Conservation (phyloP, 1,139 yeast genomes). For the Yamadazyma buinensis region DNA sequence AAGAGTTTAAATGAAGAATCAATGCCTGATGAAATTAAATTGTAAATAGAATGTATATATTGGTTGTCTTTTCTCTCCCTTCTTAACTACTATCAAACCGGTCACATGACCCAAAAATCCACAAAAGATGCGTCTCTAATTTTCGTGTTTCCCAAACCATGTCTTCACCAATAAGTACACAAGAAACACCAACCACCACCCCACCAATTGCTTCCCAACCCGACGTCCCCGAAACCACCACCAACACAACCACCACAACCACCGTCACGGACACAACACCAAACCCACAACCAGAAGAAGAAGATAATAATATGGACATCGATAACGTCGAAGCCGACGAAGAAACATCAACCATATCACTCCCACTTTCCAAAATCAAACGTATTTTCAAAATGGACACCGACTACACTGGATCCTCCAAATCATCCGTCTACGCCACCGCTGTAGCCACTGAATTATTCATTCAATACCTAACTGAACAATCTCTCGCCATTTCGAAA, state of each 20-base stretch:
- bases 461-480: conserved; percentile 75
- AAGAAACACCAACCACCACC: neutral
- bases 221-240: no score
- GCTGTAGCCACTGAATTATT: conserved; percentile 88
- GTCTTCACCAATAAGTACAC: no score
- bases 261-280: conserved; percentile 8
- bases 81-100: no score
- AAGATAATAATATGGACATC: conserved; percentile 11
- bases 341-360: conserved; percentile 19
- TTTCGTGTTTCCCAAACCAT: no score
- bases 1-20: no score
- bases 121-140: no score
- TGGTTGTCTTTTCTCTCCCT: neutral
- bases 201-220: no score
- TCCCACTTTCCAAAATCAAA: conserved; percentile 82
- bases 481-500: conserved; percentile 67
- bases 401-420: conserved; percentile 72
- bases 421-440: conserved; percentile 75
- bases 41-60: conserved; percentile 4
- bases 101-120: no score
- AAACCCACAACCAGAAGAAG: conserved; percentile 4
- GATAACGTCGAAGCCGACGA: conserved; percentile 13
- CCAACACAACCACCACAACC: conserved; percentile 16
- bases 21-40: conserved; percentile 11
- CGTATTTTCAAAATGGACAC: conserved; percentile 83